Evolutionary conservation across 306 rosid genomes (phyloP).

Genomic region (Prinsepia uniflora): DNA sequence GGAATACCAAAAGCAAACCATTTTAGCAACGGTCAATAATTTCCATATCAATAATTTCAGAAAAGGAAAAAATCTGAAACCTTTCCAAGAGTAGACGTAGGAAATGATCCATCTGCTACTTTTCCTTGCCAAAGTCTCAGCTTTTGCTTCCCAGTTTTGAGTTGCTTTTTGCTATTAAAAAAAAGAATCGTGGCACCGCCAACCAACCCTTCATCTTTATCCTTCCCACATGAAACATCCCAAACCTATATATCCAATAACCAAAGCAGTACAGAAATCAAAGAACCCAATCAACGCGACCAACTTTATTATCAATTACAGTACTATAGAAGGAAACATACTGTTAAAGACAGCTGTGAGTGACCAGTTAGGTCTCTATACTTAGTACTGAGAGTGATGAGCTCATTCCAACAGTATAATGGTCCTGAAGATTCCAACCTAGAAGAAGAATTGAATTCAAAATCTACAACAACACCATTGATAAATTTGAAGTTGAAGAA

Average conservation of each 20-base stretch:
- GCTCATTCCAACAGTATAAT: slow-evolving; percentile 76
- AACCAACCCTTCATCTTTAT: slow-evolving; percentile 81
- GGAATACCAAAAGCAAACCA: slow-evolving; percentile 4
- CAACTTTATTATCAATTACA: not conserved
- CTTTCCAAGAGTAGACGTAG: slow-evolving; percentile 93
- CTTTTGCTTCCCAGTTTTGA: slow-evolving; percentile 94
- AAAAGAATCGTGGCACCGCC: slow-evolving; percentile 97
- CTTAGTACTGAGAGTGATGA: slow-evolving; percentile 75
- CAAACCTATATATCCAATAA: slow-evolving; percentile 59
- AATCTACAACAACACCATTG: not conserved
- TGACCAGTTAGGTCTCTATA: slow-evolving; percentile 89
- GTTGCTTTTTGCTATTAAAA: slow-evolving; percentile 82
- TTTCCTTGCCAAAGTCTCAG: slow-evolving; percentile 93
- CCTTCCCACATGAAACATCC: slow-evolving; percentile 87
- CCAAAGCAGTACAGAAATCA: slow-evolving; percentile 1
- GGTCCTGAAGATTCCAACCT: slow-evolving; percentile 90
- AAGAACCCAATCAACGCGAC: not conserved
- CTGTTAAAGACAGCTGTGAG: slow-evolving; percentile 85
- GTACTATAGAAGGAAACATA: slow-evolving; percentile 30
- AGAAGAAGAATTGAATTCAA: slow-evolving; percentile 26
- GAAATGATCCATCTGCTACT: slow-evolving; percentile 84
- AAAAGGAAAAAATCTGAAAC: slow-evolving; percentile 32
- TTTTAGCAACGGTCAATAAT: not conserved
- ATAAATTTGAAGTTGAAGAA: not conserved
- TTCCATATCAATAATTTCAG: slow-evolving; percentile 9